A percentile compares a stretch with the other conserved stretches of the same genome.
phyloP scores from a whole-genome alignment of 169 alveolate species.

The Cryptosporidium parvum region DNA sequence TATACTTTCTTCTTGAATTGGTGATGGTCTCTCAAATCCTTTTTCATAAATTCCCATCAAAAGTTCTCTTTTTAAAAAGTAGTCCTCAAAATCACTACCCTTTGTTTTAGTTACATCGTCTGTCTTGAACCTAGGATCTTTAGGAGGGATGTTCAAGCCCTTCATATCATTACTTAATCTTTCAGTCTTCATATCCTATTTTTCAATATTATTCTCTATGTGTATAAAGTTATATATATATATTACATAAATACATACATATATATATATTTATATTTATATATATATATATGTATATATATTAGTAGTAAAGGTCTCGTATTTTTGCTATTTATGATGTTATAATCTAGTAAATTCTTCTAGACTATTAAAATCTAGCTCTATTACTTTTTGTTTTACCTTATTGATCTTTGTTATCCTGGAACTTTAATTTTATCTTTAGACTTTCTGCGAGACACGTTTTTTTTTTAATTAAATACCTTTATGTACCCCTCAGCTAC shows the following conservation, averaged over 20 bases:
- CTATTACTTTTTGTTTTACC: neutral
- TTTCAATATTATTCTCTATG: neutral
- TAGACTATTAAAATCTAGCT: neutral
- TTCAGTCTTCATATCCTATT: slow-evolving; percentile 52
- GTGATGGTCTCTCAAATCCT: slow-evolving; percentile 99
- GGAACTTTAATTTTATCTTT: slow-evolving; percentile 4
- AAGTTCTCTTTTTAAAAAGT: slow-evolving; percentile 93
- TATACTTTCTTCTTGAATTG: slow-evolving; percentile 98
- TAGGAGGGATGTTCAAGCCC: slow-evolving; percentile 70
- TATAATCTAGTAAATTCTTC: slow-evolving; percentile 5
- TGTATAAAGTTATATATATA: neutral
- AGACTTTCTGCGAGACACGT: slow-evolving; percentile 39
- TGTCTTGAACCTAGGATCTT: slow-evolving; percentile 78
- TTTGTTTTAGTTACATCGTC: slow-evolving; percentile 97
- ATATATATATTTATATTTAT: neutral
- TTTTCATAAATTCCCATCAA: slow-evolving; percentile 97
- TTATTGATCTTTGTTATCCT: slow-evolving; percentile 21
- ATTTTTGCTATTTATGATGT: neutral
- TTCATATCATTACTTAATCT: slow-evolving; percentile 40
- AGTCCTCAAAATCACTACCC: slow-evolving; percentile 98
- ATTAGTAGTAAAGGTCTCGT: neutral
- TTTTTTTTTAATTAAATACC: slow-evolving; percentile 1
- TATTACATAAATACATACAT: neutral
- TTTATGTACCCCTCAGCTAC: slow-evolving; percentile 38
- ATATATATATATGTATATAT: neutral